phyloP scores from a whole-genome alignment of 23 red algal species.

The Rhodosorus marinus region DNA sequence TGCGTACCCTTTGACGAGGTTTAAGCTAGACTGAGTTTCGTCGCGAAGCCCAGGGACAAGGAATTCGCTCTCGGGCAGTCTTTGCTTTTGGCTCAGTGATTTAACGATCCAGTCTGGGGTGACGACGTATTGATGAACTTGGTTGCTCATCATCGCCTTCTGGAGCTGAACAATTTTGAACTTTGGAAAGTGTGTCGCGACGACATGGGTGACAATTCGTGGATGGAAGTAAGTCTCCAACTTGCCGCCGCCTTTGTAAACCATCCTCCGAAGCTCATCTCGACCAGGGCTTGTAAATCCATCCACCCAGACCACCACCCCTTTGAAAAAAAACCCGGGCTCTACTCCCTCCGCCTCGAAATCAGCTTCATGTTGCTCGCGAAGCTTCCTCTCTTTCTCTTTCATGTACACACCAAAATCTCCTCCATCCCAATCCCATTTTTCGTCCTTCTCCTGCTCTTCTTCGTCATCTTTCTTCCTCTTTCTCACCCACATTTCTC shows the following conservation, averaged over 20 bases:
- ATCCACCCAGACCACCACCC: background rate
- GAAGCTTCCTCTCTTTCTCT: background rate
- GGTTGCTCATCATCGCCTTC: background rate
- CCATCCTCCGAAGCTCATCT: background rate
- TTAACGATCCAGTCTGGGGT: background rate
- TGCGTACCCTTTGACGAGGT: too few relatives aligned
- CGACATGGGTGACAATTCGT: background rate
- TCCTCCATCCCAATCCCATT: background rate
- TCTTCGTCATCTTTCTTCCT: background rate
- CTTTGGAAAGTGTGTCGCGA: background rate
- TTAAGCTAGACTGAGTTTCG: too few relatives aligned
- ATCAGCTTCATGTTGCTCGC: background rate
- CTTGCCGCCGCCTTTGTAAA: background rate
- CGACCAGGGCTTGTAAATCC: background rate
- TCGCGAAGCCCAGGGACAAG: too few relatives aligned
- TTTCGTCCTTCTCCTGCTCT: background rate
- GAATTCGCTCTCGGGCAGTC: background rate
- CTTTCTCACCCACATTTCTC: too few relatives aligned
- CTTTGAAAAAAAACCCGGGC: background rate
- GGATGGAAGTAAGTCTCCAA: background rate
- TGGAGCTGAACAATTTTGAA: background rate
- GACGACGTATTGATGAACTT: slow-evolving; percentile 1
- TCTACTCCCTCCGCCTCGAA: background rate
- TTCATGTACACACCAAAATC: background rate
- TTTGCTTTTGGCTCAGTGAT: background rate